phyloP scores from a whole-genome alignment of 306 rosid species.

The Casuarina cunninghamiana region DNA sequence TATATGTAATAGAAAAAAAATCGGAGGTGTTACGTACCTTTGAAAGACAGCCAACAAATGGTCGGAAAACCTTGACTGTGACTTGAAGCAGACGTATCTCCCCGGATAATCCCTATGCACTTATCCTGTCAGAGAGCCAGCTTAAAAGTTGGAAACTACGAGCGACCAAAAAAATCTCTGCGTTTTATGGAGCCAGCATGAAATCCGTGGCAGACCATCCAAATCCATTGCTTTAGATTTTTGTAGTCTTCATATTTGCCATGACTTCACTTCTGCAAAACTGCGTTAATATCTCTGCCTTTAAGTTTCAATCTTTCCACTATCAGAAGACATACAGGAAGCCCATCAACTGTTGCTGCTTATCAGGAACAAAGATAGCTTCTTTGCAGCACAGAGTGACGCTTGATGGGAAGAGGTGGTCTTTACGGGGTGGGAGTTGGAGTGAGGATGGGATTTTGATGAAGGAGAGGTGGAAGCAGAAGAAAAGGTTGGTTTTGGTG shows the following conservation, averaged over 20 bases:
- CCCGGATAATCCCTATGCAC: conserved; percentile 2
- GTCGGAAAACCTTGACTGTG: background rate
- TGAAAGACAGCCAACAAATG: background rate
- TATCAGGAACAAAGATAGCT: conserved; percentile 34
- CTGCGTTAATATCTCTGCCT: conserved; percentile 48
- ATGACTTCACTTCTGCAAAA: conserved; percentile 51
- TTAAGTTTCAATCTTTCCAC: conserved; percentile 29
- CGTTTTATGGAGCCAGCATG: conserved; percentile 17
- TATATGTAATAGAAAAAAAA: too few relatives aligned
- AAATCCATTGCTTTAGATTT: conserved; percentile 24
- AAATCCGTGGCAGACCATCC: background rate
- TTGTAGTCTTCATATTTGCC: conserved; percentile 23
- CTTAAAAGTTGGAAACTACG: background rate
- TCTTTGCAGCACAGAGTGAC: conserved; percentile 38
- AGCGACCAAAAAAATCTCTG: background rate
- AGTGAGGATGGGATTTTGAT: conserved; percentile 38
- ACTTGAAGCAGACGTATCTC: too few relatives aligned
- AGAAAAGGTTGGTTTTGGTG: conserved; percentile 57
- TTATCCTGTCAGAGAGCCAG: background rate
- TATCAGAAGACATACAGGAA: conserved; percentile 31
- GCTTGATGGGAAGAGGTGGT: conserved; percentile 34
- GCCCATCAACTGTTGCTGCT: conserved; percentile 41
- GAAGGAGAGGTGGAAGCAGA: conserved; percentile 39
- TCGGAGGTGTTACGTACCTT: background rate
- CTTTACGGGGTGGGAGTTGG: conserved; percentile 31